Evolutionary conservation across 805 yeast genomes (phyloP).

Genomic region (Suhomyces vadensis): DNA sequence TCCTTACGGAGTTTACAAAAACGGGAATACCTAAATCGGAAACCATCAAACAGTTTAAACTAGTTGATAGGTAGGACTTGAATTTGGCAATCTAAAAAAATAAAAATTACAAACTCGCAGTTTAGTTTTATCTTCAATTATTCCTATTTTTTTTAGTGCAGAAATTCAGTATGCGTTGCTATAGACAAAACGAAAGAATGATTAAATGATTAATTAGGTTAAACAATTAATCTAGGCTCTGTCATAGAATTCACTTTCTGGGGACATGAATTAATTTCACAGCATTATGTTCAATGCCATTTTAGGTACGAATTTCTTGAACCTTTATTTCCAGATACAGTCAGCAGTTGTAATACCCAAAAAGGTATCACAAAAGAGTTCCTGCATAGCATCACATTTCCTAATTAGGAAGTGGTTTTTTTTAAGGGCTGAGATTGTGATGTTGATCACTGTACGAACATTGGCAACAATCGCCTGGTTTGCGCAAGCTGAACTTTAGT

Average conservation of each 20-base stretch:
- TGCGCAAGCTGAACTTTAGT: neutral
- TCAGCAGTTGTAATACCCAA: constrained; percentile 1
- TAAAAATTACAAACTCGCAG: neutral
- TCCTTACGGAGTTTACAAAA: neutral
- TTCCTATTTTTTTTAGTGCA: too few species aligned
- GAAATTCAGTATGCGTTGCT: too few species aligned
- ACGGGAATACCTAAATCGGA: neutral
- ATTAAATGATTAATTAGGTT: too few species aligned
- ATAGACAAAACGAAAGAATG: too few species aligned
- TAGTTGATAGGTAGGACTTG: neutral
- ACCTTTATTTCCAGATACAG: constrained; percentile 4
- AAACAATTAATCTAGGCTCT: too few species aligned
- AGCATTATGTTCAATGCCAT: neutral
- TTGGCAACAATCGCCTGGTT: neutral
- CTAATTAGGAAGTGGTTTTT: constrained; percentile 16
- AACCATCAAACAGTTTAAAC: neutral
- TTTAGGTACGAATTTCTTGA: neutral
- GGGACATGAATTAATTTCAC: too few species aligned
- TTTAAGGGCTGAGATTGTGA: constrained; percentile 1
- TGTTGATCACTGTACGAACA: neutral
- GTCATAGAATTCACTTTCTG: too few species aligned
- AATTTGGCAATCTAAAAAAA: neutral
- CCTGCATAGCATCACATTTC: constrained; percentile 16
- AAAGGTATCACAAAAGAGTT: neutral
- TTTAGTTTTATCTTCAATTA: too few species aligned